These are phyloP conservation scores for Baorangia bicolor DNA, from an alignment of 768 basidiomycete genomes.

Conservation along the genomic window DNA sequence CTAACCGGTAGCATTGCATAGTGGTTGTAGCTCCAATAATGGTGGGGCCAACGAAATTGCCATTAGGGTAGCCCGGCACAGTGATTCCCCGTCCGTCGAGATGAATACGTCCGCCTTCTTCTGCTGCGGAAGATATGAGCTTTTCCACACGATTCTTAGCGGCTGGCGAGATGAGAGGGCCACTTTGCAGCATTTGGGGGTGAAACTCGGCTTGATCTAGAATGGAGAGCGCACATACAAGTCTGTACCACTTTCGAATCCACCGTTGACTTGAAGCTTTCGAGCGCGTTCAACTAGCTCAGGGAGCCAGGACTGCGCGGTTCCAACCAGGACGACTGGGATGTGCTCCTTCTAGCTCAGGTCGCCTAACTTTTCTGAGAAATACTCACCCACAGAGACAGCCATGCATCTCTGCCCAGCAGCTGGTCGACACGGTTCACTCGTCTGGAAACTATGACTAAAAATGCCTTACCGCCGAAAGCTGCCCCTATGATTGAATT, in stretches of 20 bases:
- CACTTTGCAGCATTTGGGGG: conserved; percentile 38
- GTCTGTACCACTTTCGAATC: conserved; percentile 86
- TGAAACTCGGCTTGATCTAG: background rate
- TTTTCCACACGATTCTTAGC: conserved; percentile 76
- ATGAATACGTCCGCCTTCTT: conserved; percentile 82
- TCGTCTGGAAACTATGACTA: conserved; percentile 18
- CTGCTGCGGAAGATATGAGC: conserved; percentile 70
- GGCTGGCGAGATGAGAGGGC: conserved; percentile 78
- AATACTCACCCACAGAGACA: conserved; percentile 73
- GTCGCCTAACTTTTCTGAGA: background rate
- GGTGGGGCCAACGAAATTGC: conserved; percentile 95
- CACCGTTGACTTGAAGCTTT: conserved; percentile 80
- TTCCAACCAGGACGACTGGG: conserved; percentile 78
- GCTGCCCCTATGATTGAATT: conserved; percentile 94
- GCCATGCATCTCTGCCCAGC: conserved; percentile 99
- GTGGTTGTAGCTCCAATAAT: conserved; percentile 78
- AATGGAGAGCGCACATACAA: conserved; percentile 44
- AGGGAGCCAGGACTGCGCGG: conserved; percentile 76
- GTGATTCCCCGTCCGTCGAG: conserved; percentile 78
- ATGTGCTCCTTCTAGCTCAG: background rate
- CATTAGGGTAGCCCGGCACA: conserved; percentile 75
- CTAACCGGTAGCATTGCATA: conserved; percentile 86
- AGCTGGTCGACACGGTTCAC: conserved; percentile 45
- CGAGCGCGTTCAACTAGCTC: conserved; percentile 81
- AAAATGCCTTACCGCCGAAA: conserved; percentile 65